A percentile compares a stretch with the other conserved stretches of the same genome.
These are phyloP conservation scores for Cryphonectria naterciae DNA, from an alignment of 2,329 filamentous ascomycete genomes.

Conservation along the genomic window DNA sequence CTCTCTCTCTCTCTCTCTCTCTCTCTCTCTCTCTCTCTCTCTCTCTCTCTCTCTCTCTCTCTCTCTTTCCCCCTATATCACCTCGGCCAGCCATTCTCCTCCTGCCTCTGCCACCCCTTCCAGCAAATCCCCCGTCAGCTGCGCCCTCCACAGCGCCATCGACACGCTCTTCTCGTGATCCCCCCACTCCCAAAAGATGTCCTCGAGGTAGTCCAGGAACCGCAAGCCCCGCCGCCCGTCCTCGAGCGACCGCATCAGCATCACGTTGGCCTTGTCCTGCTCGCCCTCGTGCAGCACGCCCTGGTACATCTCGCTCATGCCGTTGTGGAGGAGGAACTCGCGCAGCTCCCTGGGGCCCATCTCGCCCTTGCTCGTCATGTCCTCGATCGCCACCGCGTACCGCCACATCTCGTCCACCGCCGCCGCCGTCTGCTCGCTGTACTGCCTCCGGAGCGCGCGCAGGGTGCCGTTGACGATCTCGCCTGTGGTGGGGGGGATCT, in stretches of 20 bases:
- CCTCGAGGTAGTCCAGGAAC: not conserved
- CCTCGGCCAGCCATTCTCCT: too few relatives aligned
- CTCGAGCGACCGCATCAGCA: not conserved
- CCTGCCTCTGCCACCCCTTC: too few relatives aligned
- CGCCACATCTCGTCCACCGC: constrained; percentile 9
- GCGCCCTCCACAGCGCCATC: constrained; percentile 1
- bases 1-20: not conserved
- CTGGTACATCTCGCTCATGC: not conserved
- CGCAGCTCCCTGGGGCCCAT: not conserved
- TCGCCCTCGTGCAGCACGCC: not conserved
- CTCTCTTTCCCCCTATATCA: too few relatives aligned
- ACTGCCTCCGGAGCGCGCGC: not conserved
- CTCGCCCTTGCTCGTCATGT: not conserved
- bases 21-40: not conserved
- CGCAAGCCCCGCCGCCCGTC: not conserved
- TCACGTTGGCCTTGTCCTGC: not conserved
- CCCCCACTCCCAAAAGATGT: constrained; percentile 3
- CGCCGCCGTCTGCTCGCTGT: not conserved
- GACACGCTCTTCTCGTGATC: not conserved
- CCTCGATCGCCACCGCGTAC: not conserved
- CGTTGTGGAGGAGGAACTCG: not conserved
- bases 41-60: not conserved
- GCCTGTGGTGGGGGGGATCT: not conserved
- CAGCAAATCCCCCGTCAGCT: constrained; percentile 15
- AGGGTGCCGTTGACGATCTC: not conserved